These are phyloP conservation scores for Cubamyces sp. DNA, from an alignment of 768 basidiomycete species.

Conservation along the genomic window DNA sequence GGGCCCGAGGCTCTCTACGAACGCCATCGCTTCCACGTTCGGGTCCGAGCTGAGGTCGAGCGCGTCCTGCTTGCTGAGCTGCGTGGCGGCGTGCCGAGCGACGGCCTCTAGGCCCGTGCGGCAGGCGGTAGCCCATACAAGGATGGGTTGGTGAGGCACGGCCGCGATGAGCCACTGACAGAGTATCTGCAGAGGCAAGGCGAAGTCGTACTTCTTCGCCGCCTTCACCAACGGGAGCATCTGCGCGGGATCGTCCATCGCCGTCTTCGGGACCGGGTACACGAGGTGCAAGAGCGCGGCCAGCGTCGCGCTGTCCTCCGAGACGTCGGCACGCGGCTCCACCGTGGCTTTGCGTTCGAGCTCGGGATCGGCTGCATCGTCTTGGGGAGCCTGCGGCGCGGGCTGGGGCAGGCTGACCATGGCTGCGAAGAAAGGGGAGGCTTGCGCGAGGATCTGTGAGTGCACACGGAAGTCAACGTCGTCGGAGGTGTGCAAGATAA, in stretches of 20 bases:
- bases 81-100: slow-evolving; percentile 9
- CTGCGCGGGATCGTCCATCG: not conserved
- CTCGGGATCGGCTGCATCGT: no score
- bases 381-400: no score
- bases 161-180: slow-evolving; percentile 4
- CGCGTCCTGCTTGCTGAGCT: not conserved
- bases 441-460: slow-evolving; percentile 37
- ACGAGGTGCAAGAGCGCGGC: slow-evolving; percentile 30
- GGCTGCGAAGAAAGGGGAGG: slow-evolving; percentile 40
- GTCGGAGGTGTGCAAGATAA: not conserved
- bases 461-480: slow-evolving; percentile 27
- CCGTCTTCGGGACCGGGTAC: slow-evolving; percentile 29
- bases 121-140: slow-evolving; percentile 17
- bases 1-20: not conserved
- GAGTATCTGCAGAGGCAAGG: slow-evolving; percentile 21
- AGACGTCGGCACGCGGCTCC: slow-evolving; percentile 4
- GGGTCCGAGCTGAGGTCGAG: not conserved
- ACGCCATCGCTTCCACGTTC: no score
- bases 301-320: slow-evolving; percentile 27
- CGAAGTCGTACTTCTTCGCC: slow-evolving; percentile 35
- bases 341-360: no score
- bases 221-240: slow-evolving; percentile 30
- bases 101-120: slow-evolving; percentile 13
- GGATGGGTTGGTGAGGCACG: not conserved
- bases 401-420: slow-evolving; percentile 39